phyloP scores from a whole-genome alignment of 2,329 filamentous ascomycete genomes.

The Sclerotinia nivalis region DNA sequence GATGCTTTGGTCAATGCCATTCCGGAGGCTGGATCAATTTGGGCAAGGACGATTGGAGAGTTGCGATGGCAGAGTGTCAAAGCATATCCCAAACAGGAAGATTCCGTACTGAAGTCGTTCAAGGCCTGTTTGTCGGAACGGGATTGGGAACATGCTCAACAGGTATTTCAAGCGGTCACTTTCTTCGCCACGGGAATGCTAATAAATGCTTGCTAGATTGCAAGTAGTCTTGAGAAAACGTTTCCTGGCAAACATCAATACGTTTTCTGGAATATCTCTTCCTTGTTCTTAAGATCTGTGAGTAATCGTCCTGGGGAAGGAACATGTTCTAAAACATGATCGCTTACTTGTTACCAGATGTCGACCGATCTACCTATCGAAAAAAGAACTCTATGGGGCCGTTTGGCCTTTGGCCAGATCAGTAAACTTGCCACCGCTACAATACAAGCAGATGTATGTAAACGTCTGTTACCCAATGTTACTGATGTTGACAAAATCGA shows the following conservation, averaged over 20 bases:
- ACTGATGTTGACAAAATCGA: slow-evolving; percentile 13
- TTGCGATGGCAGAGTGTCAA: slow-evolving; percentile 40
- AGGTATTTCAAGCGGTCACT: slow-evolving; percentile 30
- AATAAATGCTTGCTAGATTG: slow-evolving; percentile 34
- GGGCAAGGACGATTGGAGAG: slow-evolving; percentile 39
- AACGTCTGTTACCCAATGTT: not conserved
- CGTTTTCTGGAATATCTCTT: slow-evolving; percentile 41
- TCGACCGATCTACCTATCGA: slow-evolving; percentile 35
- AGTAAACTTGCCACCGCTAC: slow-evolving; percentile 40
- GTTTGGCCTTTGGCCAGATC: slow-evolving; percentile 37
- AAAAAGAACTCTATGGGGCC: slow-evolving; percentile 37
- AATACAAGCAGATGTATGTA: slow-evolving; percentile 36
- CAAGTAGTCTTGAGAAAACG: slow-evolving; percentile 41
- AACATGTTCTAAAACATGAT: not conserved
- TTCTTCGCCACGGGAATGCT: not conserved
- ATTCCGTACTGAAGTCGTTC: slow-evolving; percentile 37
- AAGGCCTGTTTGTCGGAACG: slow-evolving; percentile 38
- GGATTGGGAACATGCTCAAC: slow-evolving; percentile 41
- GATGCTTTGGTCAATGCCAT: slow-evolving; percentile 36
- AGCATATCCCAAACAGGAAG: slow-evolving; percentile 38
- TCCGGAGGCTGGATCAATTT: slow-evolving; percentile 31
- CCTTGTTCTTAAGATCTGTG: slow-evolving; percentile 40
- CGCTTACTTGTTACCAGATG: slow-evolving; percentile 31
- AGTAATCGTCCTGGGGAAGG: slow-evolving; percentile 19
- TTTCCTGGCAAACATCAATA: slow-evolving; percentile 40